Conservation (phyloP, 306 rosid species). For the Erythrophleum fordii region DNA sequence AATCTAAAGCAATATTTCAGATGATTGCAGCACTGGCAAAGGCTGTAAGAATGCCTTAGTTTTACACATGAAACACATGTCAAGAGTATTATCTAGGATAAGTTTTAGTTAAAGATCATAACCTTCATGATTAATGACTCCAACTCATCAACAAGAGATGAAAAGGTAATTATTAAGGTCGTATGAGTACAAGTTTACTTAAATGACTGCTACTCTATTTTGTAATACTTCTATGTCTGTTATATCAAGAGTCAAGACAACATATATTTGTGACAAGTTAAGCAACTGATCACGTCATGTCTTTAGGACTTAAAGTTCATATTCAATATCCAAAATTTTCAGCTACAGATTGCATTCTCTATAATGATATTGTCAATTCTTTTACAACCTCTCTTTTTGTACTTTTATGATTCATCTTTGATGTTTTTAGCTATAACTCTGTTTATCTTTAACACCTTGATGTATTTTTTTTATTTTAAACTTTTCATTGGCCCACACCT, state of each 20-base stretch:
- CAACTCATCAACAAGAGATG: constrained; percentile 7
- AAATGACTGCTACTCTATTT: background rate
- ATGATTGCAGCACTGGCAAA: background rate
- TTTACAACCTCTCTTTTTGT: background rate
- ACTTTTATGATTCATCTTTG: background rate
- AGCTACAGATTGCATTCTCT: background rate
- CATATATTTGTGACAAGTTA: background rate
- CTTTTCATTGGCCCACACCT: background rate
- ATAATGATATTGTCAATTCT: background rate
- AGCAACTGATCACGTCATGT: constrained; percentile 16
- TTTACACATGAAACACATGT: background rate
- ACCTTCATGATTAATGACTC: background rate
- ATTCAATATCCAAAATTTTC: background rate
- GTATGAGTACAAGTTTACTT: background rate
- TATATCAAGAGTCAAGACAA: background rate
- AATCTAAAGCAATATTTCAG: background rate
- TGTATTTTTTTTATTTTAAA: background rate
- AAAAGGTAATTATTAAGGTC: background rate
- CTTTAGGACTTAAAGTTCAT: background rate
- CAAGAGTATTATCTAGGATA: background rate
- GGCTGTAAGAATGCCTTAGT: background rate
- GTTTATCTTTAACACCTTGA: background rate
- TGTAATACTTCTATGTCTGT: background rate
- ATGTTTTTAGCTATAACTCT: background rate
- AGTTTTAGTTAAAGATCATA: background rate